A percentile compares a stretch with the other conserved stretches of the same genome.
Evolutionary conservation across 225 moss, liverwort and hornwort genomes (phyloP).

Genomic region (Climacium dendroides): DNA sequence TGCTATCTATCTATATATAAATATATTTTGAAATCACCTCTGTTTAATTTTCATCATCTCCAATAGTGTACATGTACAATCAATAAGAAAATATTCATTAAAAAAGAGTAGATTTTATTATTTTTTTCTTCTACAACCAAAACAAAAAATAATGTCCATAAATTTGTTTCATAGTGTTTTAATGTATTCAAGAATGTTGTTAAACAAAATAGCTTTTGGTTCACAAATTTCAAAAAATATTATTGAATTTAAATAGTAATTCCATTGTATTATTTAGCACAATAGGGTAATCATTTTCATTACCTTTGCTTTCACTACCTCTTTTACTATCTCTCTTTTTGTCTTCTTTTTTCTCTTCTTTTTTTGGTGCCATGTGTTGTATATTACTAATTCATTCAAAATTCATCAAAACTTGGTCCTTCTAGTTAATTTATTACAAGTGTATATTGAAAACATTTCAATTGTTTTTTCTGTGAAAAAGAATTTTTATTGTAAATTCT

Average conservation of each 20-base stretch:
- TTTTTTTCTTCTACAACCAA: not conserved
- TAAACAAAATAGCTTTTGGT: not conserved
- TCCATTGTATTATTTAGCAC: not conserved
- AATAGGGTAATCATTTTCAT: not conserved
- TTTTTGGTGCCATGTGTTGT: not conserved
- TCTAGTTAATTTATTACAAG: not conserved
- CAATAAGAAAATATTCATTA: not conserved
- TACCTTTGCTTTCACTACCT: not conserved
- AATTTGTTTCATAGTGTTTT: not conserved
- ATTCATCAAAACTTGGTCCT: not conserved
- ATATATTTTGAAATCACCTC: not conserved
- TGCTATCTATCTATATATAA: not conserved
- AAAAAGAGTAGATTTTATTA: too few species aligned
- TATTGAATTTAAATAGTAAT: too few species aligned
- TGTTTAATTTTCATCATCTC: not conserved
- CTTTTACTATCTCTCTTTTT: not conserved
- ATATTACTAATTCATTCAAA: not conserved
- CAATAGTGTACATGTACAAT: not conserved
- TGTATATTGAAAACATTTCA: not conserved
- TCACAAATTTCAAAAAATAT: accelerated
- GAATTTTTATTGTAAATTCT: not conserved
- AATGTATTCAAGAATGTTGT: not conserved
- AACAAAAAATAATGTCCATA: not conserved
- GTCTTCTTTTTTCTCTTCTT: not conserved
- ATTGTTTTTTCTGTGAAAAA: too few species aligned